phyloP scores from a whole-genome alignment of 1,139 yeast genomes.

The Candida pseudocylindracea region DNA sequence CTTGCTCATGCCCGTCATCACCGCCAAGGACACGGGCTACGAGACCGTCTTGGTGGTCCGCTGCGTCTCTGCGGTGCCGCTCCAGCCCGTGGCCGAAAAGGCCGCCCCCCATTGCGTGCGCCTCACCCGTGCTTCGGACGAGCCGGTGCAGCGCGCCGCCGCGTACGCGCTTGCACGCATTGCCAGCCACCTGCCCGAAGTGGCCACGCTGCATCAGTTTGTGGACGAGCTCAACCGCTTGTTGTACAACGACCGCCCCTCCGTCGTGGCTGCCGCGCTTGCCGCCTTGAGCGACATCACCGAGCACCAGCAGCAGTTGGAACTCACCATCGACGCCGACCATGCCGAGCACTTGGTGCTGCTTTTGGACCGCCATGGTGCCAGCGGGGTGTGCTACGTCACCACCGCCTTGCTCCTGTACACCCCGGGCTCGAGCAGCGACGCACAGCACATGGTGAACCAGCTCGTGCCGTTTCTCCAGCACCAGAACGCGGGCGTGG shows the following conservation, averaged over 20 bases:
- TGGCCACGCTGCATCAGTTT: slow-evolving; percentile 22
- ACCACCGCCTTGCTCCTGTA: slow-evolving; percentile 45
- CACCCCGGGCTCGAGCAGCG: slow-evolving; percentile 46
- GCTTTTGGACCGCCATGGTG: slow-evolving; percentile 33
- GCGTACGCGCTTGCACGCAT: slow-evolving; percentile 50
- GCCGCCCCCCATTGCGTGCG: not conserved
- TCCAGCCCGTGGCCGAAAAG: not conserved
- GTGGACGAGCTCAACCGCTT: slow-evolving; percentile 34
- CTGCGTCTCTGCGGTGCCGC: not conserved
- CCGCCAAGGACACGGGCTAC: not conserved
- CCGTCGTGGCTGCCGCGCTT: slow-evolving; percentile 53
- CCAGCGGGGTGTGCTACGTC: slow-evolving; percentile 66
- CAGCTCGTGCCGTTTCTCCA: slow-evolving; percentile 52
- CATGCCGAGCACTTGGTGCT: slow-evolving; percentile 32
- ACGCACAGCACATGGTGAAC: slow-evolving; percentile 48
- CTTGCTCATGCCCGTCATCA: not conserved
- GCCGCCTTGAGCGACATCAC: slow-evolving; percentile 49
- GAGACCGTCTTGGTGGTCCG: not conserved
- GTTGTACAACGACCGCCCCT: slow-evolving; percentile 30
- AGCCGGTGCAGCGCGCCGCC: slow-evolving; percentile 21
- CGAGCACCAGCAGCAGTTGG: slow-evolving; percentile 25
- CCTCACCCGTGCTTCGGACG: not conserved
- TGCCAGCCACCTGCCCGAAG: slow-evolving; percentile 29
- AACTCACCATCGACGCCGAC: slow-evolving; percentile 28
- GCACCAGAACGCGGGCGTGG: slow-evolving; percentile 69